A percentile compares a stretch with the other conserved stretches of the same genome.
phyloP scores from a whole-genome alignment of 2,329 filamentous ascomycete genomes.

The Stagonosporopsis chrysanthemi region DNA sequence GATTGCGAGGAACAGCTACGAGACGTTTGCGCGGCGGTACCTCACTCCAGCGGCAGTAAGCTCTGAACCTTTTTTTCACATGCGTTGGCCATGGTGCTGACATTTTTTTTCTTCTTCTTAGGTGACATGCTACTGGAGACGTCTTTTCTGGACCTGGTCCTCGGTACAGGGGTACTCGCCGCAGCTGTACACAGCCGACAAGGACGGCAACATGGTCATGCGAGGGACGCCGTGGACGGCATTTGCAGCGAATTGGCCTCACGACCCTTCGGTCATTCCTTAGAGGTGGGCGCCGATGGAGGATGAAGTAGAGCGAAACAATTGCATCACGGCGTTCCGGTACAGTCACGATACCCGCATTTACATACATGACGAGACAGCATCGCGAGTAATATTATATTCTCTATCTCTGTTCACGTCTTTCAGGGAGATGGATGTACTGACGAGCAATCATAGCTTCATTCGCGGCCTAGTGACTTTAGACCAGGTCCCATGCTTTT shows the following conservation, averaged over 20 bases:
- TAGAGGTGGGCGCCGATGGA: constrained; percentile 9
- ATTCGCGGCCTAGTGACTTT: constrained; percentile 2
- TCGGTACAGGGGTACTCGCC: constrained; percentile 43
- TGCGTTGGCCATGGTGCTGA: not conserved
- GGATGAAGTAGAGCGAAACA: not conserved
- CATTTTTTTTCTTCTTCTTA: not conserved
- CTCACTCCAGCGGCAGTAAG: constrained; percentile 43
- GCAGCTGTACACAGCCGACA: constrained; percentile 34
- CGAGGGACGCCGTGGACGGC: constrained; percentile 45
- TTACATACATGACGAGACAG: not conserved
- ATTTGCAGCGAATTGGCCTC: constrained; percentile 46
- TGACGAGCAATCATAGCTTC: constrained; percentile 5
- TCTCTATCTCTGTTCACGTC: not conserved
- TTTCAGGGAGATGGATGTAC: not conserved
- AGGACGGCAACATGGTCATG: constrained; percentile 38
- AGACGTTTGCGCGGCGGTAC: constrained; percentile 43
- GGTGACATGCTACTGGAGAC: constrained; percentile 47
- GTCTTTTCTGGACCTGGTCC: constrained; percentile 41
- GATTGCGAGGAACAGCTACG: constrained; percentile 42
- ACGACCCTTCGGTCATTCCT: constrained; percentile 41
- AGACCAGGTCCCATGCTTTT: not conserved
- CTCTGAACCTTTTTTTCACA: not conserved
- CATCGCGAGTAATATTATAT: not conserved
- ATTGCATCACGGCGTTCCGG: not conserved
- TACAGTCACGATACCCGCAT: constrained; percentile 1